Conservation (phyloP, 495 filamentous ascomycete genomes). For the Neurospora sp. region DNA sequence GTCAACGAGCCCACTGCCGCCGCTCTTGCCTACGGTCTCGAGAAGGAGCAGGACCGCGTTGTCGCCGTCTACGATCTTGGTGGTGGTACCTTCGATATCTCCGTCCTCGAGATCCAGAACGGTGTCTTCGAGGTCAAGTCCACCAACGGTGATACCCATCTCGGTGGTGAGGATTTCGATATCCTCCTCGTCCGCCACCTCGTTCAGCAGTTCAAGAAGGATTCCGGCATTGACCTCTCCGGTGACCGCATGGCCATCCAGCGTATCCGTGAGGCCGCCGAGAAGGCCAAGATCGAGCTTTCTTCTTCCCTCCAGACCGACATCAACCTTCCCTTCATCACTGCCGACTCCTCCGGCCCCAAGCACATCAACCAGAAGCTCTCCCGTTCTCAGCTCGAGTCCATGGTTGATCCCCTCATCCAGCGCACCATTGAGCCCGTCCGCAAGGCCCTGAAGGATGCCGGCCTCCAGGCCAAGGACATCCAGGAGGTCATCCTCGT, state of each 20-base stretch:
- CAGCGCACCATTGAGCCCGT: slow-evolving; percentile 80
- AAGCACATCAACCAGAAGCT: slow-evolving; percentile 98
- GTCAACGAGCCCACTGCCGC: slow-evolving; percentile 96
- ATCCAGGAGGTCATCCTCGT: slow-evolving; percentile 99
- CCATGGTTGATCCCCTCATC: slow-evolving; percentile 86
- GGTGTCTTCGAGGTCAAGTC: slow-evolving; percentile 98
- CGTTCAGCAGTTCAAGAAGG: slow-evolving; percentile 92
- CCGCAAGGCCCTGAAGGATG: slow-evolving; percentile 96
- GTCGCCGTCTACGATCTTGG: slow-evolving; percentile 97
- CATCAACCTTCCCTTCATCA: slow-evolving; percentile 98
- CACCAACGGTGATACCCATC: slow-evolving; percentile 95
- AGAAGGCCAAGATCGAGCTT: slow-evolving; percentile 99
- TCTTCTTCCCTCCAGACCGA: slow-evolving; percentile 95
- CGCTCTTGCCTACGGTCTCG: slow-evolving; percentile 87
- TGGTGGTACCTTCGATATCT: slow-evolving; percentile 98
- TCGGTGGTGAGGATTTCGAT: slow-evolving; percentile 98
- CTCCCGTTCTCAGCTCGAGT: slow-evolving; percentile 85
- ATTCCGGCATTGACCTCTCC: slow-evolving; percentile 83
- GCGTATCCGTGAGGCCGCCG: slow-evolving; percentile 96
- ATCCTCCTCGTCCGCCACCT: slow-evolving; percentile 92
- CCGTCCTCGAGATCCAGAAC: slow-evolving; percentile 92
- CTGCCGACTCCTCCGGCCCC: slow-evolving; percentile 84
- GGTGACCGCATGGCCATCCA: slow-evolving; percentile 97
- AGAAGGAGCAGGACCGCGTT: slow-evolving; percentile 83
- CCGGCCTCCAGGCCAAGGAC: slow-evolving; percentile 84